phyloP scores from a whole-genome alignment of 176 grass and related monocot genomes.

The Puccinellia tenuiflora region DNA sequence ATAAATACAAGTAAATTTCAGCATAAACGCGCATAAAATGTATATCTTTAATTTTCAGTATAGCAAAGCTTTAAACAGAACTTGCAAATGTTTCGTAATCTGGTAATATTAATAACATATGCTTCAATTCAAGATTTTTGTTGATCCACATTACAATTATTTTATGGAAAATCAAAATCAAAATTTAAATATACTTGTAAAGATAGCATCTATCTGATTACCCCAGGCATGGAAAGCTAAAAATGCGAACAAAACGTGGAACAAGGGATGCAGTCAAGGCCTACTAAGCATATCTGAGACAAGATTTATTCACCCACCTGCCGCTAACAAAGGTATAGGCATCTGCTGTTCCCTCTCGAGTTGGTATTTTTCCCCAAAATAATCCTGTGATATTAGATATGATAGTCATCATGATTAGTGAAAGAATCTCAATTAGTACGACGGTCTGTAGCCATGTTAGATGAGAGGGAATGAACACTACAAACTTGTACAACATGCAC shows the following conservation, averaged over 20 bases:
- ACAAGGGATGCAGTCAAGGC: neutral
- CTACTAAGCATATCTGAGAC: slow-evolving; percentile 11
- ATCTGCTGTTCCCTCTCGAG: slow-evolving; percentile 79
- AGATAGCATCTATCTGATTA: neutral
- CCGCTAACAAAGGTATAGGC: slow-evolving; percentile 81
- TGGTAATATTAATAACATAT: neutral
- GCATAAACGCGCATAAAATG: neutral
- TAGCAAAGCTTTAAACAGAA: neutral
- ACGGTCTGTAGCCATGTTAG: neutral
- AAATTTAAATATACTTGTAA: neutral
- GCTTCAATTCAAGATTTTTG: neutral
- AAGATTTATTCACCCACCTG: slow-evolving; percentile 58
- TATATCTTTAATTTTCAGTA: neutral
- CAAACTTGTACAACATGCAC: slow-evolving; percentile 15
- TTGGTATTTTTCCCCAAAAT: slow-evolving; percentile 83
- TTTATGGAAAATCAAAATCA: neutral
- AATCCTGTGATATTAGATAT: slow-evolving; percentile 71
- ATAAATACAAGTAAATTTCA: neutral
- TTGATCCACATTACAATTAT: neutral
- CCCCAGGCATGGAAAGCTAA: neutral
- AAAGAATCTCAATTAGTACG: slow-evolving; percentile 16
- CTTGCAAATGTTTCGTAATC: neutral
- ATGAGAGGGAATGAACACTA: slow-evolving; percentile 5
- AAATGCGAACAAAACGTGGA: slow-evolving; percentile 1
- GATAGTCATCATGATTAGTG: slow-evolving; percentile 50